Conservation (phyloP, 768 basidiomycete species). For the Russula abietina region DNA sequence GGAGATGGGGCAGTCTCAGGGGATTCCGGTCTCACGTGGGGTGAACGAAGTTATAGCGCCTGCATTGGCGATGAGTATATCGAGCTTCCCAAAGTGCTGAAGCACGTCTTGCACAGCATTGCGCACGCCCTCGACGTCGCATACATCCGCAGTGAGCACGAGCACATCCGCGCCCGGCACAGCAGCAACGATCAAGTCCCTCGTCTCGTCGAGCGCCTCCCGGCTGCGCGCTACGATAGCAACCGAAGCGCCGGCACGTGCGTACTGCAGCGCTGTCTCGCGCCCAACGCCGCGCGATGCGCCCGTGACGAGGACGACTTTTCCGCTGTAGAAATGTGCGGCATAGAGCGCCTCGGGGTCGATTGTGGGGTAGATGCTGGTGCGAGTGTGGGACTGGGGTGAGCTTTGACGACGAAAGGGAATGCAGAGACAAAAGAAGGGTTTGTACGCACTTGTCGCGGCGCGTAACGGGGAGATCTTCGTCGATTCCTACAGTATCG, state of each 20-base stretch:
- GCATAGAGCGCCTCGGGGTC: neutral
- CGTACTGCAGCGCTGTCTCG: conserved; percentile 10
- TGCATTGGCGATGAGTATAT: conserved; percentile 12
- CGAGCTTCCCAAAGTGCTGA: conserved; percentile 7
- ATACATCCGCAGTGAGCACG: conserved; percentile 7
- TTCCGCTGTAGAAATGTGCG: neutral
- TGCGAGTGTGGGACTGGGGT: neutral
- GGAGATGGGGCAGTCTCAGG: too few relatives aligned
- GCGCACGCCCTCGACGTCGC: neutral
- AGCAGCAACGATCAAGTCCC: neutral
- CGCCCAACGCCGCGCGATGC: conserved; percentile 16
- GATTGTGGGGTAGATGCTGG: conserved; percentile 6
- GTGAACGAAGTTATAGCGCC: neutral
- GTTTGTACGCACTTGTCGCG: neutral
- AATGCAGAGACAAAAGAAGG: too few relatives aligned
- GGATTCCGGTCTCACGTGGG: neutral
- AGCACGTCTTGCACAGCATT: neutral
- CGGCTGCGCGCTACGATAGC: neutral
- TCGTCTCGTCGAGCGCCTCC: conserved; percentile 7
- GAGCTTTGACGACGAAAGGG: neutral
- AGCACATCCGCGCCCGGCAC: neutral
- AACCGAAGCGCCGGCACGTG: conserved; percentile 6
- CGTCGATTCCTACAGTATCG: neutral
- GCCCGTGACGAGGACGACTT: conserved; percentile 14
- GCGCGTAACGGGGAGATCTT: conserved; percentile 12